These are phyloP conservation scores for Trametes sp. DNA, from an alignment of 1,284 basidiomycete genomes.

Conservation along the genomic window DNA sequence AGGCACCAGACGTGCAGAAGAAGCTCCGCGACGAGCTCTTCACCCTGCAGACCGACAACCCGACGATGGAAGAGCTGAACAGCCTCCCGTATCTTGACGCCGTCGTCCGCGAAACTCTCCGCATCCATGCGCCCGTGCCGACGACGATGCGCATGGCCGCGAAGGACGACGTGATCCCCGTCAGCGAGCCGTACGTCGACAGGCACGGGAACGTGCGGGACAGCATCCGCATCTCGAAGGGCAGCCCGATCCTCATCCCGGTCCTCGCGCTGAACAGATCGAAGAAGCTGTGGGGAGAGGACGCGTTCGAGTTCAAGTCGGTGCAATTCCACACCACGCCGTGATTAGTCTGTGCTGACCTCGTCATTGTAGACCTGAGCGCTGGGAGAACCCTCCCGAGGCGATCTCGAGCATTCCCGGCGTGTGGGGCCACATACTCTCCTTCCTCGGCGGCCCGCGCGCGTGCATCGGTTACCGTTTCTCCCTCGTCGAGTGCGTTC, in stretches of 20 bases:
- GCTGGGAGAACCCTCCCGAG: conserved; percentile 60
- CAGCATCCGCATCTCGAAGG: conserved; percentile 46
- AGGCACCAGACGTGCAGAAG: conserved; percentile 61
- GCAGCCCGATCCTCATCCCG: conserved; percentile 56
- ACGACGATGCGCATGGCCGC: conserved; percentile 57
- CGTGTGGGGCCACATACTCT: conserved; percentile 62
- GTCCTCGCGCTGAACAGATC: conserved; percentile 55
- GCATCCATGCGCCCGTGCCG: conserved; percentile 70
- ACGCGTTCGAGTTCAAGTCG: conserved; percentile 59
- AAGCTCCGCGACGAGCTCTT: conserved; percentile 76
- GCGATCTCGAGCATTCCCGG: conserved; percentile 57
- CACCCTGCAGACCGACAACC: conserved; percentile 43
- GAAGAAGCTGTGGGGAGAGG: conserved; percentile 61
- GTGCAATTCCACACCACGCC: background rate
- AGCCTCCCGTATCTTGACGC: conserved; percentile 67
- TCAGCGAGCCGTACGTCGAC: conserved; percentile 42
- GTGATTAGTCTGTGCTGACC: background rate
- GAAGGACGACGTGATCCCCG: conserved; percentile 56
- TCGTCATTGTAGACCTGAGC: conserved; percentile 53
- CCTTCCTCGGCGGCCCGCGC: conserved; percentile 66
- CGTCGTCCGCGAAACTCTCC: conserved; percentile 74
- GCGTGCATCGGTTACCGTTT: conserved; percentile 77
- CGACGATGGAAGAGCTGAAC: conserved; percentile 66
- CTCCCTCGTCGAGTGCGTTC: conserved; percentile 63
- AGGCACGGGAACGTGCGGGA: conserved; percentile 36